phyloP scores from a whole-genome alignment of 225 moss, liverwort and hornwort species.

The Thuidium tamariscinum region DNA sequence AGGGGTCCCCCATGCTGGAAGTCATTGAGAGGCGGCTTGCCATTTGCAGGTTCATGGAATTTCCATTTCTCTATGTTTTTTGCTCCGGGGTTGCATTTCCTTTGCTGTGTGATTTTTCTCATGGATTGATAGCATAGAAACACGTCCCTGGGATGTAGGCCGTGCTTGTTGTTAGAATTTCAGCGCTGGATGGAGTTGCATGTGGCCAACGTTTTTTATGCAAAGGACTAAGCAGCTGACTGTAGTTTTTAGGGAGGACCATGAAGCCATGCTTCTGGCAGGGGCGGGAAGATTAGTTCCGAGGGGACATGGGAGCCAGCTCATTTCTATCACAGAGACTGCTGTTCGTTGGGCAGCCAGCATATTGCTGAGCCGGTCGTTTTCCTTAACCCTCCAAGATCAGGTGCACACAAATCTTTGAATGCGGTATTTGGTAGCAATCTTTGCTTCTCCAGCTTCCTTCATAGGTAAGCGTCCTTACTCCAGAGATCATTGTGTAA shows the following conservation, averaged over 20 bases:
- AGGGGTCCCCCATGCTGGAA: slow-evolving; percentile 86
- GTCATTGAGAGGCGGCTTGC: slow-evolving; percentile 58
- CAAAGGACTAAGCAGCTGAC: slow-evolving; percentile 11
- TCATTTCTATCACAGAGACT: slow-evolving; percentile 56
- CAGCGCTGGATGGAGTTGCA: not conserved
- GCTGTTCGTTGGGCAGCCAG: slow-evolving; percentile 86
- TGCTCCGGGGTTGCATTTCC: not conserved
- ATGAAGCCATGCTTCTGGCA: slow-evolving; percentile 64
- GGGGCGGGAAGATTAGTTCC: slow-evolving; percentile 61
- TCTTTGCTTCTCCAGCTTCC: not conserved
- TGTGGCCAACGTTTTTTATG: not conserved
- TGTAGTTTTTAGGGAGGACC: slow-evolving; percentile 87
- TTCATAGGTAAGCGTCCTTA: not conserved
- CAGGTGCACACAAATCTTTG: slow-evolving; percentile 21
- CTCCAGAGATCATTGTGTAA: not conserved
- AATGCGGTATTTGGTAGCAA: not conserved
- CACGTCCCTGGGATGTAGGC: not conserved
- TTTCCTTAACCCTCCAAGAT: slow-evolving; percentile 58
- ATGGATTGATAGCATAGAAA: not conserved
- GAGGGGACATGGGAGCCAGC: slow-evolving; percentile 42
- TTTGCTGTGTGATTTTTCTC: not conserved
- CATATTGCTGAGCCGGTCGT: slow-evolving; percentile 79
- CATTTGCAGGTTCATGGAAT: slow-evolving; percentile 66
- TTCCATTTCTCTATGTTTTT: not conserved
- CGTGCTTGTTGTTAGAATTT: not conserved